phyloP scores from a whole-genome alignment of 768 basidiomycete genomes.

The Lactarius psammicola region DNA sequence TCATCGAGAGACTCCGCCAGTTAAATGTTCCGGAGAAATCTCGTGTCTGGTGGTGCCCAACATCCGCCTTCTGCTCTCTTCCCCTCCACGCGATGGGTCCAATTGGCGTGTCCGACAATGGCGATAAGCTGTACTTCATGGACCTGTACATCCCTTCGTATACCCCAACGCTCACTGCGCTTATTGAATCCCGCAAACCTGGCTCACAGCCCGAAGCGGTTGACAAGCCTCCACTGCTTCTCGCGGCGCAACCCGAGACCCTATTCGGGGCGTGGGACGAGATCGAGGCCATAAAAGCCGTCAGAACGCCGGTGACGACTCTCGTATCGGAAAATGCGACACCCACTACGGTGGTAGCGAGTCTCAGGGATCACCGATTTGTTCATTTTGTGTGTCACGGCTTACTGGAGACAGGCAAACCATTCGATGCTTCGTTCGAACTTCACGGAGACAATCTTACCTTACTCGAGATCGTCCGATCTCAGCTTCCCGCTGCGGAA shows the following conservation, averaged over 20 bases:
- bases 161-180: background rate
- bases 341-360: background rate
- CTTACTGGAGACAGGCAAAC: conserved; percentile 1
- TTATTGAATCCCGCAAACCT: background rate
- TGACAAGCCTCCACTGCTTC: background rate
- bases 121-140: background rate
- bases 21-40: background rate
- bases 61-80: background rate
- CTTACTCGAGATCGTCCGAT: background rate
- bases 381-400: conserved; percentile 4
- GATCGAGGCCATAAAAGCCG: background rate
- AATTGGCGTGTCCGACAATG: background rate
- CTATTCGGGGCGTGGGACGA: background rate
- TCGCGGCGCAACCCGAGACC: background rate
- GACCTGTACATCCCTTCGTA: background rate
- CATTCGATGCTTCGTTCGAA: background rate
- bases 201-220: background rate
- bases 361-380: conserved; percentile 1
- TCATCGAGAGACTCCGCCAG: background rate
- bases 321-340: background rate
- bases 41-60: background rate
- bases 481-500: background rate
- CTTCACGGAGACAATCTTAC: background rate
- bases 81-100: conserved; percentile 4
- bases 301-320: background rate